phyloP scores from a whole-genome alignment of 2,329 filamentous ascomycete species.

The Aaosphaeria arxii region DNA sequence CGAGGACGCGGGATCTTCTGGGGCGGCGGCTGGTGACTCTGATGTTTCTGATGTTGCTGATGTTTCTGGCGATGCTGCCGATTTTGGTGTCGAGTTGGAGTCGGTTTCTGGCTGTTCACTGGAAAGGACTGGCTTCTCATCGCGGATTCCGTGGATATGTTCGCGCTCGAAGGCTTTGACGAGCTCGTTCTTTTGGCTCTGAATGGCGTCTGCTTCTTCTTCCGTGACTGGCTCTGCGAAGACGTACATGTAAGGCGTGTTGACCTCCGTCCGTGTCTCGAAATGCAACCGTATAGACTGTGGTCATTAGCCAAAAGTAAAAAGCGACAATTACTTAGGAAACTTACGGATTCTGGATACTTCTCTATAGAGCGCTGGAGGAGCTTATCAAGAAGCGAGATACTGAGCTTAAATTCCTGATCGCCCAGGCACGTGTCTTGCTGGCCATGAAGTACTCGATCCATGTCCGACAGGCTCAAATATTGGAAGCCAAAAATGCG shows the following conservation, averaged over 20 bases:
- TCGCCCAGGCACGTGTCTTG: conserved; percentile 67
- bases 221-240: conserved; percentile 82
- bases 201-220: conserved; percentile 69
- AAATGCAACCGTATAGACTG: conserved; percentile 75
- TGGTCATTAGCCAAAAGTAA: conserved; percentile 6
- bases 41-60: neutral
- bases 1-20: conserved; percentile 13
- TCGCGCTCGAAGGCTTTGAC: conserved; percentile 67
- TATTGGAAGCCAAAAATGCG: conserved; percentile 99
- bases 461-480: conserved; percentile 81
- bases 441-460: conserved; percentile 82
- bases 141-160: conserved; percentile 46
- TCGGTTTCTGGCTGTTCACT: neutral
- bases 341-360: conserved; percentile 63
- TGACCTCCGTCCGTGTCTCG: conserved; percentile 55
- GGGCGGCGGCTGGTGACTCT: neutral
- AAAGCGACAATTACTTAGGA: neutral
- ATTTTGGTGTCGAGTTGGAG: neutral
- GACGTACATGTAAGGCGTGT: conserved; percentile 72
- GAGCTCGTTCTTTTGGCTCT: conserved; percentile 62
- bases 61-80: neutral
- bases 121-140: conserved; percentile 1
- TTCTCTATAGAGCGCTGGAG: conserved; percentile 70
- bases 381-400: conserved; percentile 75
- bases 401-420: conserved; percentile 78